Conservation (phyloP, 768 basidiomycete species). For the Filobasidium floriforme region DNA sequence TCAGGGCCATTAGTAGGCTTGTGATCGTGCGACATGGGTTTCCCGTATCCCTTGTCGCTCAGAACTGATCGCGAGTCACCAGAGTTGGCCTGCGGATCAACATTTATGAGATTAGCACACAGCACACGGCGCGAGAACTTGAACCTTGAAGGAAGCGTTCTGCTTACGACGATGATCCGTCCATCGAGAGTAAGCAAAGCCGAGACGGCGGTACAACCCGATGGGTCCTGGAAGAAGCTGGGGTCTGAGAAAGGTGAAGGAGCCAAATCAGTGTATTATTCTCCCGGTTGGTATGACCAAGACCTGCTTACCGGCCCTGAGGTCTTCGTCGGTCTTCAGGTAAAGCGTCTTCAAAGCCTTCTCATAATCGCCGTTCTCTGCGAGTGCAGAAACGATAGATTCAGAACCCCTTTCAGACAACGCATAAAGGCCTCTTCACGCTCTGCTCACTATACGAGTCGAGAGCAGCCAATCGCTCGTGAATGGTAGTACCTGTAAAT, state of each 20-base stretch:
- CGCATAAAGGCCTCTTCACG: background rate
- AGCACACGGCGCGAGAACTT: slow-evolving; percentile 1
- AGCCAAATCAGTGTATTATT: background rate
- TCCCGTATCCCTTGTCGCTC: slow-evolving; percentile 72
- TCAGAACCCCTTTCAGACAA: slow-evolving; percentile 4
- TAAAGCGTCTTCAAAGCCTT: slow-evolving; percentile 79
- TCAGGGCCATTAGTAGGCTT: slow-evolving; percentile 92
- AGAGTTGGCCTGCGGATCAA: slow-evolving; percentile 71
- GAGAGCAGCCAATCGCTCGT: slow-evolving; percentile 34
- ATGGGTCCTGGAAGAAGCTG: slow-evolving; percentile 78
- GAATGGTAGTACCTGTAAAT: slow-evolving; percentile 42
- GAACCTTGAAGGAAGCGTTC: background rate
- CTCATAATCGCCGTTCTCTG: slow-evolving; percentile 55
- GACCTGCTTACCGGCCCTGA: slow-evolving; percentile 60
- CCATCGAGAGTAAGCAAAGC: slow-evolving; percentile 69
- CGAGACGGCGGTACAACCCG: slow-evolving; percentile 91
- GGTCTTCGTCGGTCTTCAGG: slow-evolving; percentile 87
- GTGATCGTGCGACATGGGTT: slow-evolving; percentile 86
- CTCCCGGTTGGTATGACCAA: background rate
- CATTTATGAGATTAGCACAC: slow-evolving; percentile 13
- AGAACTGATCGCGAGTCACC: slow-evolving; percentile 92
- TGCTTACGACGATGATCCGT: slow-evolving; percentile 52
- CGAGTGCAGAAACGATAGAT: background rate
- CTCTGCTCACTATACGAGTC: slow-evolving; percentile 39
- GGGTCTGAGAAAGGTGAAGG: slow-evolving; percentile 54